phyloP scores from a whole-genome alignment of 2,329 filamentous ascomycete species.

The Venturia pyrina region DNA sequence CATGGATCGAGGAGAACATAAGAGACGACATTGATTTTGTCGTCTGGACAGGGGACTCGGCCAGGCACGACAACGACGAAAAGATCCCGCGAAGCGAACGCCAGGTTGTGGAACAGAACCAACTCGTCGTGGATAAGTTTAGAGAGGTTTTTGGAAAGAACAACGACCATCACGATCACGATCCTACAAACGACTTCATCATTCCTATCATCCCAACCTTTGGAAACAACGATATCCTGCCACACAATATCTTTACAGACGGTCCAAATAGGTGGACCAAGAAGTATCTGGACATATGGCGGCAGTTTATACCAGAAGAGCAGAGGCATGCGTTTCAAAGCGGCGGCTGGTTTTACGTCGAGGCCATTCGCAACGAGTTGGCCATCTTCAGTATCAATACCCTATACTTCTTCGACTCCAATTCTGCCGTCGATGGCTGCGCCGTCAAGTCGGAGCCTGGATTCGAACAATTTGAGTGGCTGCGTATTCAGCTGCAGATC shows the following conservation, averaged over 20 bases:
- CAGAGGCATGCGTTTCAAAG: conserved; percentile 85
- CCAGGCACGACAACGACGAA: conserved; percentile 82
- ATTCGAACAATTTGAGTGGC: conserved; percentile 92
- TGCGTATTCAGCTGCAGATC: conserved; percentile 77
- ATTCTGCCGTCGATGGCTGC: conserved; percentile 89
- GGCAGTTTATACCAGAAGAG: conserved; percentile 77
- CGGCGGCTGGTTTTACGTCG: conserved; percentile 90
- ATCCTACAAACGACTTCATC: conserved; percentile 48
- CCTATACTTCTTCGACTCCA: conserved; percentile 88
- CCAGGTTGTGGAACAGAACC: conserved; percentile 72
- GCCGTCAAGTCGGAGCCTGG: conserved; percentile 69
- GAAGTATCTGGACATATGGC: conserved; percentile 70
- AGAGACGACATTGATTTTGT: conserved; percentile 79
- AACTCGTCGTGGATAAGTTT: conserved; percentile 66
- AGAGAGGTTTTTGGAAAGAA: conserved; percentile 56
- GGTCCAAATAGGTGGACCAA: conserved; percentile 84
- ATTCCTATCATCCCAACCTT: conserved; percentile 83
- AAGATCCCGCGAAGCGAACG: conserved; percentile 61
- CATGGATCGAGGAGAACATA: conserved; percentile 73
- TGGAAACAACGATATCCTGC: conserved; percentile 95
- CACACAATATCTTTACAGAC: conserved; percentile 81
- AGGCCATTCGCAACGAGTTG: conserved; percentile 77
- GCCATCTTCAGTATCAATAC: conserved; percentile 94
- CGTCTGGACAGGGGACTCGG: conserved; percentile 86
- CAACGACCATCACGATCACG: conserved; percentile 37